Evolutionary conservation across 148 eudicot species (phyloP).

Genomic region (Nepenthes gracilis): DNA sequence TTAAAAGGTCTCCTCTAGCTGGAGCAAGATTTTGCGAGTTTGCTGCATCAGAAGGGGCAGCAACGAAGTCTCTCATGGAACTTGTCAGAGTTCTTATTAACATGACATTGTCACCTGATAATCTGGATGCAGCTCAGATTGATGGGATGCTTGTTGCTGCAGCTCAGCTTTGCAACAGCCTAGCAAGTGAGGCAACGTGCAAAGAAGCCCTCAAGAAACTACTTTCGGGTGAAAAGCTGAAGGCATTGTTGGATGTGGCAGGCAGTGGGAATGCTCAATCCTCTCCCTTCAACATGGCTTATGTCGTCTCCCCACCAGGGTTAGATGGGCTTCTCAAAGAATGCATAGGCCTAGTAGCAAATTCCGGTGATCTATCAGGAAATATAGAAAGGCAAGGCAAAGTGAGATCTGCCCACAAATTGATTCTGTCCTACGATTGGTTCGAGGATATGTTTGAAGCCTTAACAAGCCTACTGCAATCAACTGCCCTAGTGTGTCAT

Average conservation of each 20-base stretch:
- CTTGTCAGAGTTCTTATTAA: constrained; percentile 42
- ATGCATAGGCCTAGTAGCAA: constrained; percentile 48
- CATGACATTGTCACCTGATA: constrained; percentile 27
- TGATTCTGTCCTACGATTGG: constrained; percentile 64
- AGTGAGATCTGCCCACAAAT: constrained; percentile 75
- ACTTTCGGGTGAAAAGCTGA: constrained; percentile 52
- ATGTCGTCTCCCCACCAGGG: constrained; percentile 33
- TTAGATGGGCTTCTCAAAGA: constrained; percentile 44
- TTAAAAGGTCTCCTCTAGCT: constrained; percentile 76
- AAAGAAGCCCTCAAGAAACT: constrained; percentile 34
- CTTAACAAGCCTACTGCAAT: constrained; percentile 34
- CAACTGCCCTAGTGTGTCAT: constrained; percentile 42
- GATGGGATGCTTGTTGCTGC: constrained; percentile 64
- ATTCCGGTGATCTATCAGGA: constrained; percentile 40
- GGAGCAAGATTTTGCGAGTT: constrained; percentile 95
- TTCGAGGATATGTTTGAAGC: constrained; percentile 58
- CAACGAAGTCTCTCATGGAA: constrained; percentile 52
- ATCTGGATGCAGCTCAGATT: constrained; percentile 27
- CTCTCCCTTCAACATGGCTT: constrained; percentile 56
- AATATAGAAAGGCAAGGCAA: constrained; percentile 49
- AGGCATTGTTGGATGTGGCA: constrained; percentile 49
- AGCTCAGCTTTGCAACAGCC: constrained; percentile 43
- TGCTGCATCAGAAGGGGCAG: constrained; percentile 65
- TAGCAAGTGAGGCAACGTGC: constrained; percentile 36
- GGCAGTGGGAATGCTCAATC: constrained; percentile 37